A percentile compares a stretch with the other conserved stretches of the same genome.
Conservation (phyloP, 2,329 filamentous ascomycete species). For the Aureobasidium sp. region DNA sequence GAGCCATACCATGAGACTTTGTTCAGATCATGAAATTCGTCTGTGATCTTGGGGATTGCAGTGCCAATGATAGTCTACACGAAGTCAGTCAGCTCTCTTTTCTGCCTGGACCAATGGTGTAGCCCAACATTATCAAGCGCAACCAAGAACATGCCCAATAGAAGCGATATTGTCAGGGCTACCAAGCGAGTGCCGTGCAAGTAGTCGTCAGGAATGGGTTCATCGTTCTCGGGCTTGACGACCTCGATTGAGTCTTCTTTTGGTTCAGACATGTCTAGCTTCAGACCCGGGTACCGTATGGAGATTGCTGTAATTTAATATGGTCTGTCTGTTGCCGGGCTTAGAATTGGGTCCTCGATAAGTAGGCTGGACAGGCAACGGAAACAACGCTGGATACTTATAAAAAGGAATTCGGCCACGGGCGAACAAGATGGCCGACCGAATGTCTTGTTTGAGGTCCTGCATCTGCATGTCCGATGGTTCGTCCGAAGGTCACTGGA, state of each 20-base stretch:
- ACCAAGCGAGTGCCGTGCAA: not conserved
- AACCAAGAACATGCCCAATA: conserved; percentile 21
- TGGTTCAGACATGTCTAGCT: not conserved
- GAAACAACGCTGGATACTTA: not conserved
- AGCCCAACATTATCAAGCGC: conserved; percentile 18
- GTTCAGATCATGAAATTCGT: conserved; percentile 30
- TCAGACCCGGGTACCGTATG: not conserved
- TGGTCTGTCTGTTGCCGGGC: not conserved
- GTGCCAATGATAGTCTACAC: conserved; percentile 21
- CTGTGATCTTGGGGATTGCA: conserved; percentile 32
- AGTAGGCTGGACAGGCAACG: not conserved
- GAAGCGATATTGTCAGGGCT: not conserved
- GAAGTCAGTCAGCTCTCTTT: not conserved
- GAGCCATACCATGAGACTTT: conserved; percentile 30
- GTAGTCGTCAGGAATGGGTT: not conserved
- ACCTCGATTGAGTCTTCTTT: not conserved
- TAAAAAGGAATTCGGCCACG: not conserved
- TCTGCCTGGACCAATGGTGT: not conserved
- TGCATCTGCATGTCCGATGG: not conserved
- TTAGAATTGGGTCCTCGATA: not conserved
- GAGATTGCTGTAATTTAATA: not conserved
- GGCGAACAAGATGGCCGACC: not conserved
- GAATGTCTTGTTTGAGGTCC: not conserved
- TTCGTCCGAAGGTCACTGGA: not conserved
- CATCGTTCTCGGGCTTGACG: not conserved